A percentile compares a stretch with the other conserved stretches of the same genome.
These are phyloP conservation scores for Zymoseptoria crescenta DNA, from an alignment of 2,329 filamentous ascomycete genomes.

Conservation along the genomic window DNA sequence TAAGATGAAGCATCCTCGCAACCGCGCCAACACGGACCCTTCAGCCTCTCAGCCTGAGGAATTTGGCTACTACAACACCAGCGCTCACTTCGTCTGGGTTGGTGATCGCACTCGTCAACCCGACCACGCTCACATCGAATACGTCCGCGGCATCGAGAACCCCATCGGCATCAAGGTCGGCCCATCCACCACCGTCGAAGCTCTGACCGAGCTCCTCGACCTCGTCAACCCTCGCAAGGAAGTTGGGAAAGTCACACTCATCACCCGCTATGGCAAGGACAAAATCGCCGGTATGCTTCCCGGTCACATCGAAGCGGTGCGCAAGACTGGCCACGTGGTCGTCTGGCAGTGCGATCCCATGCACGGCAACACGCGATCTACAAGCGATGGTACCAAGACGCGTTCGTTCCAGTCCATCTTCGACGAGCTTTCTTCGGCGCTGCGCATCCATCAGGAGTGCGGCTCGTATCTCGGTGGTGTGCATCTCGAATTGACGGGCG, in stretches of 20 bases:
- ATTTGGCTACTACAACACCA: conserved; percentile 83
- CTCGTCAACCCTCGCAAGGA: conserved; percentile 77
- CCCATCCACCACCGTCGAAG: conserved; percentile 67
- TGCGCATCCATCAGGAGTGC: conserved; percentile 75
- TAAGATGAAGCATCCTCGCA: conserved; percentile 57
- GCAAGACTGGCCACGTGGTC: conserved; percentile 65
- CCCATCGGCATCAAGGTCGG: conserved; percentile 96
- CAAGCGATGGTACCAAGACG: conserved; percentile 77
- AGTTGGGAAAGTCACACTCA: conserved; percentile 87
- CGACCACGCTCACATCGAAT: conserved; percentile 90
- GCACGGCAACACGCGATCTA: conserved; percentile 72
- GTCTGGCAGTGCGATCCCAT: conserved; percentile 99
- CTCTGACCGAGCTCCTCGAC: conserved; percentile 72
- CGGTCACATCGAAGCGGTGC: conserved; percentile 79
- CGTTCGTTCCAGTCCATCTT: conserved; percentile 86
- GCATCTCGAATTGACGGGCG: conserved; percentile 89
- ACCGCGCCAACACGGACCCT: conserved; percentile 22
- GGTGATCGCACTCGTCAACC: conserved; percentile 92
- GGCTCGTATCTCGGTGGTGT: conserved; percentile 86
- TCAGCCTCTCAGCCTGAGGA: conserved; percentile 14
- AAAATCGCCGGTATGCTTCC: conserved; percentile 72
- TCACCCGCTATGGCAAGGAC: conserved; percentile 82
- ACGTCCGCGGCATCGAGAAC: conserved; percentile 92
- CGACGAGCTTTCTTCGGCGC: conserved; percentile 72
- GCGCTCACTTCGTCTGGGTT: conserved; percentile 96